Evolutionary conservation across 345 rosid species (phyloP).

Genomic region (Cochlearia excelsa): DNA sequence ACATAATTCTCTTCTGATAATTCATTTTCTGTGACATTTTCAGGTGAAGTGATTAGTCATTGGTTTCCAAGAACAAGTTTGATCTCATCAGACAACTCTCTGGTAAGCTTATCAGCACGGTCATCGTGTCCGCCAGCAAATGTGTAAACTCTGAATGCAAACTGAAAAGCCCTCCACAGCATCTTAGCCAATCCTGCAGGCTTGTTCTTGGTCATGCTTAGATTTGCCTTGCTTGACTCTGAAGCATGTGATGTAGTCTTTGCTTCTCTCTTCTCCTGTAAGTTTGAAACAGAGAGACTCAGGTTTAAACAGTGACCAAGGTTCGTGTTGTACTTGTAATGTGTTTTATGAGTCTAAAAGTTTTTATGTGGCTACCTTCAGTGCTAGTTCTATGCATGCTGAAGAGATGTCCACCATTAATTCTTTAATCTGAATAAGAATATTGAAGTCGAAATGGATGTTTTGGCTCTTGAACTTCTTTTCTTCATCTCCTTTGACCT

Average conservation of each 20-base stretch:
- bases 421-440: conserved; percentile 64
- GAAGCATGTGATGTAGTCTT: conserved; percentile 30
- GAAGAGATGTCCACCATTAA: conserved; percentile 82
- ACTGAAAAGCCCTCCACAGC: conserved; percentile 84
- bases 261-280: conserved; percentile 65
- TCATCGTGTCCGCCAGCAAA: conserved; percentile 92
- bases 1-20: conserved; percentile 16
- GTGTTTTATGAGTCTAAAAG: not conserved
- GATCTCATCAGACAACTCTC: conserved; percentile 69
- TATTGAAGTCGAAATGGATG: conserved; percentile 64
- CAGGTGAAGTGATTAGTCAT: conserved; percentile 21
- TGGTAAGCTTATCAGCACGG: conserved; percentile 69
- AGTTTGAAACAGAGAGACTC: conserved; percentile 19
- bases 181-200: conserved; percentile 36
- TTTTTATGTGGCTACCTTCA: conserved; percentile 48
- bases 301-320: conserved; percentile 1
- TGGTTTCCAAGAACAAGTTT: conserved; percentile 40
- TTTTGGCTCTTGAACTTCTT: conserved; percentile 65
- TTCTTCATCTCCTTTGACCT: conserved; percentile 64
- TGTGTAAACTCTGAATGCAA: conserved; percentile 66
- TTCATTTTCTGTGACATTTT: not conserved
- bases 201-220: conserved; percentile 27
- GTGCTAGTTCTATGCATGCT: conserved; percentile 74
- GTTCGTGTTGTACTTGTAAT: not conserved
- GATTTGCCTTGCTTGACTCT: conserved; percentile 20